These are phyloP conservation scores for Alternaria longipes DNA, from an alignment of 2,329 filamentous ascomycete species.

Conservation along the genomic window DNA sequence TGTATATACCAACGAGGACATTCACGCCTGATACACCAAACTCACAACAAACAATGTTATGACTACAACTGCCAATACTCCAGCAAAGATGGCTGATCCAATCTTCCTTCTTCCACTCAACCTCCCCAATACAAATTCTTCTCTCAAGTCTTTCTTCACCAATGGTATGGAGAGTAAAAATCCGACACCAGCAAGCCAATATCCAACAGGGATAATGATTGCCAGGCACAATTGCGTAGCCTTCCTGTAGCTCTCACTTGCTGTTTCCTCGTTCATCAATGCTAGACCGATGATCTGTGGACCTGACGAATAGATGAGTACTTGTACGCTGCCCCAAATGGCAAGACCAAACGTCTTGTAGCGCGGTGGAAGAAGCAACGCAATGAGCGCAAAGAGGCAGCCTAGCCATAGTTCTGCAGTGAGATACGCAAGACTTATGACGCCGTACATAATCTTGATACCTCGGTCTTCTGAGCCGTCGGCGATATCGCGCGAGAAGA, in stretches of 20 bases:
- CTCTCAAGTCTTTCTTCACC: background rate
- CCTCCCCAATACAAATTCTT: too few species aligned
- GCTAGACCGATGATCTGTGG: slow-evolving; percentile 1
- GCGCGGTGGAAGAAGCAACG: background rate
- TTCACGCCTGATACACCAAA: background rate
- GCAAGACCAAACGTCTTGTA: background rate
- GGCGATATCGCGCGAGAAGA: background rate
- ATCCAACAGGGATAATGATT: background rate
- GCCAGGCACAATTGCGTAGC: background rate
- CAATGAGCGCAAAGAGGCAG: slow-evolving; percentile 1
- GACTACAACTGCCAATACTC: background rate
- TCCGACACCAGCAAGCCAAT: background rate
- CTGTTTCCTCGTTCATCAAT: background rate
- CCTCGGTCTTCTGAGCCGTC: background rate
- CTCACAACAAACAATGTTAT: background rate
- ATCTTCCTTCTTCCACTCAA: background rate
- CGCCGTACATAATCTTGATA: background rate
- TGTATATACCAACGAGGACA: fast-evolving
- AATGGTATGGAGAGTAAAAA: background rate
- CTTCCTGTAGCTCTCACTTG: background rate
- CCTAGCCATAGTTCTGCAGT: background rate
- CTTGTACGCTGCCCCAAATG: slow-evolving; percentile 4
- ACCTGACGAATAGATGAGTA: background rate
- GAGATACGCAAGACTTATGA: background rate
- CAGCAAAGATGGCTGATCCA: background rate